Conservation (phyloP, 2,329 filamentous ascomycete genomes). For the Venturia asperata region DNA sequence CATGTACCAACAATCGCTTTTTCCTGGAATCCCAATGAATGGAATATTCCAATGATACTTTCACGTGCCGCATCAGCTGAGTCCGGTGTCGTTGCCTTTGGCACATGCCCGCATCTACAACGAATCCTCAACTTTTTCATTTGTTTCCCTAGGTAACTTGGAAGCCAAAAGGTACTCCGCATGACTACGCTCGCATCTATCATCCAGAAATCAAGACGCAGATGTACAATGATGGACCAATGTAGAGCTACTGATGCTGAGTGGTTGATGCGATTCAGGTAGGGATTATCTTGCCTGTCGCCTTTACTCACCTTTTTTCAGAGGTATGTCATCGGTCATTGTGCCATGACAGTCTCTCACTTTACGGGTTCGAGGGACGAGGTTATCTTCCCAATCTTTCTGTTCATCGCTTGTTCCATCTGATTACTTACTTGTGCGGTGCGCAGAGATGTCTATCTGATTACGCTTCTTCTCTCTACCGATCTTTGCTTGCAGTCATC, state of each 20-base stretch:
- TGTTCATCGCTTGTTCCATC: not conserved
- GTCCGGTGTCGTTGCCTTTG: too few relatives aligned
- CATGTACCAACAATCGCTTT: not conserved
- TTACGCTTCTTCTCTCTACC: not conserved
- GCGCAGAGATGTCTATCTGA: not conserved
- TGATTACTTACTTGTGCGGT: not conserved
- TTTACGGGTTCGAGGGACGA: not conserved
- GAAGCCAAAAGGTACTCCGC: not conserved
- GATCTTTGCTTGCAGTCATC: not conserved
- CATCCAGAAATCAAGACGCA: not conserved
- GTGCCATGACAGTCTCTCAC: not conserved
- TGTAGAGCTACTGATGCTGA: not conserved
- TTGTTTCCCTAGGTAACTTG: not conserved
- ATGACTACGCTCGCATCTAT: not conserved
- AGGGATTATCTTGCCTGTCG: not conserved
- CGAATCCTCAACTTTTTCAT: not conserved
- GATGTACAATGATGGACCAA: slow-evolving; percentile 2
- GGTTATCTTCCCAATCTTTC: not conserved
- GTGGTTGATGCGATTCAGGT: not conserved
- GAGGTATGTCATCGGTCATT: not conserved
- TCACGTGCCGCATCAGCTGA: not conserved
- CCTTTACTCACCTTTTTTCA: not conserved
- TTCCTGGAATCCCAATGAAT: not conserved
- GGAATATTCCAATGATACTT: not conserved
- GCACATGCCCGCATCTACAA: not conserved